phyloP scores from a whole-genome alignment of 495 filamentous ascomycete species.

The Talaromyces thailandensis region DNA sequence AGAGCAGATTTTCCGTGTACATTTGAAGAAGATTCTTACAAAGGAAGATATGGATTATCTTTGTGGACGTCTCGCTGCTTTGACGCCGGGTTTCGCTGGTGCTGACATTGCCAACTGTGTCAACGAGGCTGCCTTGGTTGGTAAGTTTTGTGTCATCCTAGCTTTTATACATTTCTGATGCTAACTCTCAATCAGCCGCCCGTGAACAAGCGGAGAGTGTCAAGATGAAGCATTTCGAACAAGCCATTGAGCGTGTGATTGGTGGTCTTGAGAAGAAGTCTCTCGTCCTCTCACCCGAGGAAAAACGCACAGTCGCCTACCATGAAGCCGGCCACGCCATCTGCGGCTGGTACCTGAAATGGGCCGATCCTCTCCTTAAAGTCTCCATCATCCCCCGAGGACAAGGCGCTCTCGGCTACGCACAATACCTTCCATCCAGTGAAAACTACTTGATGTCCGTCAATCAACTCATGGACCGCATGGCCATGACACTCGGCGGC shows the following conservation, averaged over 20 bases:
- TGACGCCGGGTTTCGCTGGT: slow-evolving; percentile 93
- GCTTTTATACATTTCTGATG: neutral
- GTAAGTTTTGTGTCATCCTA: slow-evolving; percentile 44
- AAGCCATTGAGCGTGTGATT: slow-evolving; percentile 93
- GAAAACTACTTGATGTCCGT: slow-evolving; percentile 93
- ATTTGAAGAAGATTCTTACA: slow-evolving; percentile 87
- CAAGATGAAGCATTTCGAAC: slow-evolving; percentile 84
- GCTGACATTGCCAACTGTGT: slow-evolving; percentile 98
- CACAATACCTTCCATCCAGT: slow-evolving; percentile 84
- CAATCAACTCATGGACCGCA: slow-evolving; percentile 96
- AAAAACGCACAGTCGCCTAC: slow-evolving; percentile 93
- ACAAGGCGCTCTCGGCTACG: slow-evolving; percentile 87
- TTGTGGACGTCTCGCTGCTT: slow-evolving; percentile 74
- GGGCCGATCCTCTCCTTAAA: slow-evolving; percentile 93
- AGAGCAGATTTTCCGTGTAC: slow-evolving; percentile 91
- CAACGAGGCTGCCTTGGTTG: slow-evolving; percentile 94
- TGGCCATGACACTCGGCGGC: slow-evolving; percentile 98
- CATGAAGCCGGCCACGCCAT: slow-evolving; percentile 98
- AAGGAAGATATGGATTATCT: slow-evolving; percentile 80
- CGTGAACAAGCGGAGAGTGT: slow-evolving; percentile 68
- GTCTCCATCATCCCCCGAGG: slow-evolving; percentile 97
- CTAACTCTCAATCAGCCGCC: slow-evolving; percentile 56
- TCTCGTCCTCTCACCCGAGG: slow-evolving; percentile 79
- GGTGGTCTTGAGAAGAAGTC: slow-evolving; percentile 96
- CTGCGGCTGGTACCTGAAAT: slow-evolving; percentile 96